Conservation (phyloP, 192 early-diverging fungal species). For the Coemansia sp. region DNA sequence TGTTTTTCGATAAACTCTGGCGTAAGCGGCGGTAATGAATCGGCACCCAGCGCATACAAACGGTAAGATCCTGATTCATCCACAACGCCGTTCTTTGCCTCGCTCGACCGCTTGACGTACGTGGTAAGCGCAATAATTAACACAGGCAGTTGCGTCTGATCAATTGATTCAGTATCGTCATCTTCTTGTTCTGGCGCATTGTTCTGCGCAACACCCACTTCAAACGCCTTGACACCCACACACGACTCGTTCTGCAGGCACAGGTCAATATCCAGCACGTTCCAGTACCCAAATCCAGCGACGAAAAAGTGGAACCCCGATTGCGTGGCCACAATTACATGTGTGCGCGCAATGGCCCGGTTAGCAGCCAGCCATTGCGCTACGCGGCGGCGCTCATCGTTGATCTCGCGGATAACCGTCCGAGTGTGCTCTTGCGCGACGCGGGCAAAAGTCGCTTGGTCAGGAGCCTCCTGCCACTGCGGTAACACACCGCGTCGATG, state of each 20-base stretch:
- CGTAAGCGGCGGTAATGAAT: slow-evolving; percentile 35
- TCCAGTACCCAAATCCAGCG: slow-evolving; percentile 55
- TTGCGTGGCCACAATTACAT: slow-evolving; percentile 51
- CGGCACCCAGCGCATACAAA: slow-evolving; percentile 44
- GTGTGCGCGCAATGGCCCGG: slow-evolving; percentile 31
- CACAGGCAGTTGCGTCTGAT: slow-evolving; percentile 21
- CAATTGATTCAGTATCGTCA: slow-evolving; percentile 6
- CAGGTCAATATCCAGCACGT: slow-evolving; percentile 45
- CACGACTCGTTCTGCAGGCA: slow-evolving; percentile 42
- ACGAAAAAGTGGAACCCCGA: slow-evolving; percentile 42
- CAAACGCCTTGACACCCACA: slow-evolving; percentile 53
- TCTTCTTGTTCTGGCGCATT: background rate
- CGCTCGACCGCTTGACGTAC: slow-evolving; percentile 37
- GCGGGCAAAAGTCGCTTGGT: slow-evolving; percentile 11
- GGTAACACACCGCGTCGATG: slow-evolving; percentile 23
- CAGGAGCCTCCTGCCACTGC: slow-evolving; percentile 17
- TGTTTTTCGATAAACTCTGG: slow-evolving; percentile 36
- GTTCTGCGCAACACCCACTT: slow-evolving; percentile 5
- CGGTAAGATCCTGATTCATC: slow-evolving; percentile 36
- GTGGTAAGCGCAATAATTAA: slow-evolving; percentile 47
- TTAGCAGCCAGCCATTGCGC: slow-evolving; percentile 22
- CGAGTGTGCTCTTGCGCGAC: slow-evolving; percentile 19
- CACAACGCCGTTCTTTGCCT: slow-evolving; percentile 5
- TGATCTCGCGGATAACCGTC: slow-evolving; percentile 18
- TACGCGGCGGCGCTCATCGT: slow-evolving; percentile 28